Evolutionary conservation across 371 early-diverging fungal species (phyloP).

Genomic region (Syncephalis plumigaleata): DNA sequence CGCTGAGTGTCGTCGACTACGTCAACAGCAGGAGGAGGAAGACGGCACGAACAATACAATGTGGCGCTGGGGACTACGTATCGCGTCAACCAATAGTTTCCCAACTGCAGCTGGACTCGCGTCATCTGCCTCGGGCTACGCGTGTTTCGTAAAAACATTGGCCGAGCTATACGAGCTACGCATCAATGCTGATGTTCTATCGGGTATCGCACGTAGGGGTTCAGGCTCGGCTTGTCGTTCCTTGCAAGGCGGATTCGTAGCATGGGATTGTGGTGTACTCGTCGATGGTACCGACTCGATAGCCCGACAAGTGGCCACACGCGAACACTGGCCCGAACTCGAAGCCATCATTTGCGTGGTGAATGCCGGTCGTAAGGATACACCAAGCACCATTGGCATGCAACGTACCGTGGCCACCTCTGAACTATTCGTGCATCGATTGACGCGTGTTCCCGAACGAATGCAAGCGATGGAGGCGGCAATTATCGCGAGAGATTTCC

Average conservation of each 20-base stretch:
- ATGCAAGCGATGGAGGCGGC: conserved; percentile 78
- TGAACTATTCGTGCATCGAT: conserved; percentile 65
- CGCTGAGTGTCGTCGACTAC: conserved; percentile 55
- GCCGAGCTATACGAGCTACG: conserved; percentile 58
- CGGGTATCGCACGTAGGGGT: conserved; percentile 87
- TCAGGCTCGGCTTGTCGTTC: conserved; percentile 96
- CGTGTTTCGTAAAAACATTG: conserved; percentile 81
- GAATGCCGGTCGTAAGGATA: conserved; percentile 80
- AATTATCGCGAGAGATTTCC: conserved; percentile 72
- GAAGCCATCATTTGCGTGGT: conserved; percentile 88
- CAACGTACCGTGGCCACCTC: conserved; percentile 89
- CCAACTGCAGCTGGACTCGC: conserved; percentile 99
- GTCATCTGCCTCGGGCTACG: conserved; percentile 95
- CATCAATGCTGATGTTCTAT: conserved; percentile 49
- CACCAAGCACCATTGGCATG: conserved; percentile 93
- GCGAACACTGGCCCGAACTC: conserved; percentile 89
- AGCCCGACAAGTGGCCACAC: conserved; percentile 81
- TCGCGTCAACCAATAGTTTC: conserved; percentile 94
- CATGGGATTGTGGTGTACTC: conserved; percentile 79
- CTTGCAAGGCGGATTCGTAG: conserved; percentile 93
- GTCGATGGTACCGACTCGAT: conserved; percentile 72
- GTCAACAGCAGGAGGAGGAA: conserved; percentile 38
- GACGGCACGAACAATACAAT: conserved; percentile 20
- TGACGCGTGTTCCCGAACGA: conserved; percentile 70
- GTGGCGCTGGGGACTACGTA: conserved; percentile 45